Evolutionary conservation across 768 basidiomycete genomes (phyloP), one percentile per base, ranked within the genome.

Genomic region (Pilatotrama ljubarskyi): DNA sequence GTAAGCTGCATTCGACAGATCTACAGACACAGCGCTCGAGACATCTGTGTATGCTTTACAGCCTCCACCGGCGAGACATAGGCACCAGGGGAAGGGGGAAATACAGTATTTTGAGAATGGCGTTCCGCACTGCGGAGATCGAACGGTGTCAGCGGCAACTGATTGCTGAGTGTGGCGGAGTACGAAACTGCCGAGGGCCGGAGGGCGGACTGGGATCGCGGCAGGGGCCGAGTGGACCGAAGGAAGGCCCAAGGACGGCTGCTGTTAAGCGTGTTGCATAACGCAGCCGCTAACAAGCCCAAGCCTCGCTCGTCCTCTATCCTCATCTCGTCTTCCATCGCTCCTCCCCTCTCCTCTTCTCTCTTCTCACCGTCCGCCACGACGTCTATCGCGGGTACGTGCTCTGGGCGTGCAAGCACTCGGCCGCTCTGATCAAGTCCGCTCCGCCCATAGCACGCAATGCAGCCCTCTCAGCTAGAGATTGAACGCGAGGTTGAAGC

Each of bases 401-500:
- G 37, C 38, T 36, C 44, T 41, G 42, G 43, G 20, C 43, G 11
- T 22, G n/a, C 47, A n/a, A n/a, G 26, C 14, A 24, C 5, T 18
- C 49, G 50, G 13, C 24, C 26, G 32, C 17, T 26, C 55, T 46
- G 17, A 46, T 36, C 43, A 24, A 11, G 18, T 32, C 9, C 46
- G 35, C 51, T 3, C 52, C 49, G 26, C 14, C 49, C 14, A 18
- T 24, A 54, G 59, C 51, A 50, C 54, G 60, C 51, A 15, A 72
- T 91, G 76, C 89, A 91, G 67, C 90, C 91, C 59, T 91, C 89
- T 25, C 84, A 88, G 67, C 85, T 87, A 72, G 92, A 93, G 76
- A 93, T 93, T 63, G 86, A 87, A 71, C 86, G 91, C 65, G 91
- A 94, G 78, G 88, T 92, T 41, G 90, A 94, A 71, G 87, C 89